phyloP scores from a whole-genome alignment of 768 basidiomycete genomes.

The Asterophora parasitica region DNA sequence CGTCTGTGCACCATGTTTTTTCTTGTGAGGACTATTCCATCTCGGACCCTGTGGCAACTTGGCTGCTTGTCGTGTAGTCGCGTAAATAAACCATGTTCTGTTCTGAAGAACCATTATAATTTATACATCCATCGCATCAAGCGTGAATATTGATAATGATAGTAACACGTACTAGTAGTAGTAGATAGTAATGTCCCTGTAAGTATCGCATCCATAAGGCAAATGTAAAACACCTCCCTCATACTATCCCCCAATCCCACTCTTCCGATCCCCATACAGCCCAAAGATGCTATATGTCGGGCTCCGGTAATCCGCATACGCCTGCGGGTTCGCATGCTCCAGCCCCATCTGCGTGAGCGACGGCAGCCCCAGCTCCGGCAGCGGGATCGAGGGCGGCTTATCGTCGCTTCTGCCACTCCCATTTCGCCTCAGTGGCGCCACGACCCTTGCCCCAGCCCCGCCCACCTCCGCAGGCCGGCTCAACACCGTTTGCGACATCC shows the following conservation, averaged over 20 bases:
- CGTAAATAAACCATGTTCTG: too few species aligned
- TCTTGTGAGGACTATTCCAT: too few species aligned
- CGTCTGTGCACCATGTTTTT: too few species aligned
- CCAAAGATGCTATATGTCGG: constrained; percentile 84
- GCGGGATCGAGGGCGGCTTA: constrained; percentile 74
- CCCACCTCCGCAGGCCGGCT: constrained; percentile 24
- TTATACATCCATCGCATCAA: too few species aligned
- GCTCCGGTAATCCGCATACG: constrained; percentile 64
- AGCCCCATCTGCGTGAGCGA: constrained; percentile 76
- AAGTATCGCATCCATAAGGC: too few species aligned
- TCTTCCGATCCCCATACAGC: constrained; percentile 65
- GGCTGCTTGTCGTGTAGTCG: too few species aligned
- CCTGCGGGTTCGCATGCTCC: constrained; percentile 56
- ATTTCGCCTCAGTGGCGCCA: constrained; percentile 1
- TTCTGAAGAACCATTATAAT: too few species aligned
- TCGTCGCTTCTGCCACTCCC: constrained; percentile 35
- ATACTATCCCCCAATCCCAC: constrained; percentile 20
- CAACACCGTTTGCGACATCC: constrained; percentile 19
- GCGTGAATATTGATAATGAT: too few species aligned
- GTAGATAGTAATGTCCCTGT: background rate
- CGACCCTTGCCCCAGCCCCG: constrained; percentile 17
- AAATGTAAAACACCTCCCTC: too few species aligned
- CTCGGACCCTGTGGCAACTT: too few species aligned
- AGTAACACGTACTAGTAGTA: too few species aligned
- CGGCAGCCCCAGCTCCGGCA: constrained; percentile 61